phyloP scores from a whole-genome alignment of 345 rosid genomes.

The Camelina laxa region DNA sequence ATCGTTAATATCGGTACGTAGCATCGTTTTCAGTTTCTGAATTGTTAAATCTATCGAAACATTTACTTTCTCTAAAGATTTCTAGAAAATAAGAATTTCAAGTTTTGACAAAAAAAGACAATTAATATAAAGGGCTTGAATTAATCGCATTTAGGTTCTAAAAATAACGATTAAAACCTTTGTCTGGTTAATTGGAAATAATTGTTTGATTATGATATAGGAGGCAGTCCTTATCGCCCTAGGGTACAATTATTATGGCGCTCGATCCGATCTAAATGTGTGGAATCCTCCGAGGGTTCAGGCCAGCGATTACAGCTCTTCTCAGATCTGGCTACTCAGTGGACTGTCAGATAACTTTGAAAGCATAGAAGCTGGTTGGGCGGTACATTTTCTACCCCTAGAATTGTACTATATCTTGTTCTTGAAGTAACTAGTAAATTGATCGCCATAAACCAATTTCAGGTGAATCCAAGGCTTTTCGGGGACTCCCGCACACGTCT shows the following conservation, averaged over 20 bases:
- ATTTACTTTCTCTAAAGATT: too few species aligned
- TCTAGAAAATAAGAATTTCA: too few species aligned
- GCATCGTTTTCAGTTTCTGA: neutral
- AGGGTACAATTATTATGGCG: conserved; percentile 52
- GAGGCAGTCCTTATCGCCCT: conserved; percentile 38
- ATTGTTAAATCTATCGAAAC: neutral
- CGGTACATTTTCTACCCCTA: conserved; percentile 30
- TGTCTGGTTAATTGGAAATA: too few species aligned
- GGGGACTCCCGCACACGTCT: conserved; percentile 43
- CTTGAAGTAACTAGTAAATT: neutral
- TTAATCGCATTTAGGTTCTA: too few species aligned
- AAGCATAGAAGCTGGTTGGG: conserved; percentile 62
- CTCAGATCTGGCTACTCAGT: conserved; percentile 55
- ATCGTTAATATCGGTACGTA: conserved; percentile 47
- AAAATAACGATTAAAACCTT: too few species aligned
- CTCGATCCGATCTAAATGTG: conserved; percentile 51
- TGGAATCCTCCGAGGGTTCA: conserved; percentile 57
- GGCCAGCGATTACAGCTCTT: conserved; percentile 42
- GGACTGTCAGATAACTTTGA: conserved; percentile 45
- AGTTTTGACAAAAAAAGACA: too few species aligned
- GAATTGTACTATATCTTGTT: neutral
- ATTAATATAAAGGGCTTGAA: too few species aligned
- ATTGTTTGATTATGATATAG: conserved; percentile 40
- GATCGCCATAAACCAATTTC: neutral
- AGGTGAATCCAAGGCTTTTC: conserved; percentile 43